These are phyloP conservation scores for Canna indica DNA, from an alignment of 176 grass and related monocot genomes.

Conservation along the genomic window DNA sequence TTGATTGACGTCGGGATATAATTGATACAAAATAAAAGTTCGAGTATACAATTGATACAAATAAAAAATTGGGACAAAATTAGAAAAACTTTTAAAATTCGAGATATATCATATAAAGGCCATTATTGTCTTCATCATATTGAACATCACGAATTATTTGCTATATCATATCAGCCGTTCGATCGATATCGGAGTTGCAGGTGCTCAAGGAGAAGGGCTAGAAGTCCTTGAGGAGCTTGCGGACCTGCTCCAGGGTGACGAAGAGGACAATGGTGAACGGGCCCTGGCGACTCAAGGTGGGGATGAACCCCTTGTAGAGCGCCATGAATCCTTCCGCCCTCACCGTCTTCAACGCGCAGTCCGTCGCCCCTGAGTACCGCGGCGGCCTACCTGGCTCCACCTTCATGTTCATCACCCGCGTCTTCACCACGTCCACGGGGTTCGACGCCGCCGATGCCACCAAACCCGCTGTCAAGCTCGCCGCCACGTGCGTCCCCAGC, in stretches of 20 bases:
- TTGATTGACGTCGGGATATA: too few relatives aligned
- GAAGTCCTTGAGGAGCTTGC: slow-evolving; percentile 70
- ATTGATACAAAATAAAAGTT: too few relatives aligned
- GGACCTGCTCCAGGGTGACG: slow-evolving; percentile 92
- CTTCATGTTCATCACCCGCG: slow-evolving; percentile 21
- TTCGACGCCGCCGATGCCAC: slow-evolving; percentile 15
- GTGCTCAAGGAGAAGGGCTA: slow-evolving; percentile 2
- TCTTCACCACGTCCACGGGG: slow-evolving; percentile 17
- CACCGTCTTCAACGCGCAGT: slow-evolving; percentile 19
- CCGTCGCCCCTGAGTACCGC: slow-evolving; percentile 1
- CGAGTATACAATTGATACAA: too few relatives aligned
- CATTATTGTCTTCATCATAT: not conserved
- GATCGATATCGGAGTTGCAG: not conserved
- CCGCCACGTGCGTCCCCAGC: slow-evolving; percentile 6
- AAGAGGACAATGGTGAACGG: slow-evolving; percentile 91
- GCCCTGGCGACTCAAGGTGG: slow-evolving; percentile 75
- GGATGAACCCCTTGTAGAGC: slow-evolving; percentile 59
- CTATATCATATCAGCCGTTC: not conserved
- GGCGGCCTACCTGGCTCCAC: slow-evolving; percentile 3
- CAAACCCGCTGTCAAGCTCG: slow-evolving; percentile 3
- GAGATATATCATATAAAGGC: too few relatives aligned
- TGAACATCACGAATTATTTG: too few relatives aligned
- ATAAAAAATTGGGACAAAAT: too few relatives aligned
- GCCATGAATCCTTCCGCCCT: slow-evolving; percentile 10
- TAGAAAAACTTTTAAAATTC: too few relatives aligned